A percentile compares a stretch with the other conserved stretches of the same genome.
Conservation (phyloP, 768 basidiomycete species). For the Rhizopogon rudus region DNA sequence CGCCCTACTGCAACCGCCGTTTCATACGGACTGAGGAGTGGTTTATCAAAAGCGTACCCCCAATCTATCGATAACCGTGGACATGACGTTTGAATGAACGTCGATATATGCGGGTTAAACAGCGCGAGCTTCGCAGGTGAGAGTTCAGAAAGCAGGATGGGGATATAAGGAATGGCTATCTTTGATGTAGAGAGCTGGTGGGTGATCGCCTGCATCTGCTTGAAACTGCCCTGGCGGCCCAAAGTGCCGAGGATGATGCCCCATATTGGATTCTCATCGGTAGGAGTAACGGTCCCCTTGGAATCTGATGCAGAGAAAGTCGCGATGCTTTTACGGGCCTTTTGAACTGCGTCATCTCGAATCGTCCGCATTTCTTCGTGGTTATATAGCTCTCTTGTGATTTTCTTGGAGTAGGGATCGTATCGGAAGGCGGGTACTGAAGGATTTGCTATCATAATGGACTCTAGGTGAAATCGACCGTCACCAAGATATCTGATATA, state of each 20-base stretch:
- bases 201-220: constrained; percentile 82
- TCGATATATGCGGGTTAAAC: constrained; percentile 75
- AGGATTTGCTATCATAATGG: constrained; percentile 99
- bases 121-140: constrained; percentile 90
- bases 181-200: constrained; percentile 56
- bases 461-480: constrained; percentile 96
- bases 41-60: constrained; percentile 93
- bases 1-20: constrained; percentile 73
- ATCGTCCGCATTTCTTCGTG: constrained; percentile 81
- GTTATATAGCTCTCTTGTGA: constrained; percentile 89
- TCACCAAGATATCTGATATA: constrained; percentile 85
- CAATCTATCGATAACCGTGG: constrained; percentile 97
- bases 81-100: constrained; percentile 95
- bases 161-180: constrained; percentile 68
- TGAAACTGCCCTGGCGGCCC: constrained; percentile 90
- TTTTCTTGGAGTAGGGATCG: constrained; percentile 96
- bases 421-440: constrained; percentile 93
- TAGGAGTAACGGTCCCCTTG: constrained; percentile 1
- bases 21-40: constrained; percentile 91
- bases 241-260: constrained; percentile 92
- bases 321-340: constrained; percentile 63
- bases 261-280: constrained; percentile 47
- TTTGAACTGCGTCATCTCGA: constrained; percentile 69
- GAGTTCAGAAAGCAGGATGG: constrained; percentile 93
- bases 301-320: constrained; percentile 13